phyloP scores from a whole-genome alignment of 352 stramenopile genomes.

The Phytophthora pisi region DNA sequence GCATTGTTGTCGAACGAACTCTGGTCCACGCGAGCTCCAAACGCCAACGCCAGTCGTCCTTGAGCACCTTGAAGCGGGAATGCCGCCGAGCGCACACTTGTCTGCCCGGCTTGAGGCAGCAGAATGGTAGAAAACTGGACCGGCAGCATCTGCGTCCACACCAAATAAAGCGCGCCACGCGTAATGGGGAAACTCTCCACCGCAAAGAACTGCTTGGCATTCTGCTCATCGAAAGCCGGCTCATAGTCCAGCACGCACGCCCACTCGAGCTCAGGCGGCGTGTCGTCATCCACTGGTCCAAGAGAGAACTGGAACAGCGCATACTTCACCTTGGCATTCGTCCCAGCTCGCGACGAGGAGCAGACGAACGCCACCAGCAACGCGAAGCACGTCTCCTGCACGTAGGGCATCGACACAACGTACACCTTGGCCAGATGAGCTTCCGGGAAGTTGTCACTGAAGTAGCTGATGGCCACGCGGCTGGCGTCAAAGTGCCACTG shows the following conservation, averaged over 20 bases:
- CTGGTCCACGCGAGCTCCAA: slow-evolving; percentile 58
- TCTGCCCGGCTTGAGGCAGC: slow-evolving; percentile 54
- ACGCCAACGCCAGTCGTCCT: slow-evolving; percentile 52
- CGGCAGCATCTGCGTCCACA: slow-evolving; percentile 63
- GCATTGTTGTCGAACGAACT: slow-evolving; percentile 54
- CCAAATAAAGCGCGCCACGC: slow-evolving; percentile 65
- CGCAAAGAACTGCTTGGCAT: slow-evolving; percentile 48
- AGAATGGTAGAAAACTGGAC: slow-evolving; percentile 73
- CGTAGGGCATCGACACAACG: slow-evolving; percentile 72
- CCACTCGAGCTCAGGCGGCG: slow-evolving; percentile 56
- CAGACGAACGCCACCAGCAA: slow-evolving; percentile 76
- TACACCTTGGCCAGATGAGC: slow-evolving; percentile 65
- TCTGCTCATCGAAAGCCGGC: slow-evolving; percentile 52
- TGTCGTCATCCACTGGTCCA: slow-evolving; percentile 29
- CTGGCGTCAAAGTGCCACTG: slow-evolving; percentile 66
- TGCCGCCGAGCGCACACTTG: slow-evolving; percentile 53
- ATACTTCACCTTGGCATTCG: slow-evolving; percentile 62
- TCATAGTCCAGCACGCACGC: slow-evolving; percentile 74
- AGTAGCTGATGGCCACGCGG: slow-evolving; percentile 70
- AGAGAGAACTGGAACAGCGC: slow-evolving; percentile 74
- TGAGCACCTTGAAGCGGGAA: slow-evolving; percentile 78
- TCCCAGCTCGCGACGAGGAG: slow-evolving; percentile 44
- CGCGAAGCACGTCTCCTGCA: slow-evolving; percentile 58
- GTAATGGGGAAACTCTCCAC: slow-evolving; percentile 72
- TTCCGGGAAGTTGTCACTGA: slow-evolving; percentile 69